Base-by-base conservation (phyloP, 2,329 filamentous ascomycete genomes). In the Dothideomycetes sp. region DNA sequence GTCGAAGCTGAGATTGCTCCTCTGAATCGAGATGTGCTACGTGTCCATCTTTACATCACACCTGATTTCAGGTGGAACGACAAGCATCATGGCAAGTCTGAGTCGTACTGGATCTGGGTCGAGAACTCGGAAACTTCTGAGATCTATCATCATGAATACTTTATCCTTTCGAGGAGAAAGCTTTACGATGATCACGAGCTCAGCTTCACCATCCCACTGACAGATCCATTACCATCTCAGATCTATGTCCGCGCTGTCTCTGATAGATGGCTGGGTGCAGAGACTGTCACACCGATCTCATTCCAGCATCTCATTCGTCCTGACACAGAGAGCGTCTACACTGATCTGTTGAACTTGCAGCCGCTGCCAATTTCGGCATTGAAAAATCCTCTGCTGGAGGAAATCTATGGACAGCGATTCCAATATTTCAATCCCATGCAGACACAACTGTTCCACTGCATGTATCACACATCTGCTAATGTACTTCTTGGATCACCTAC, bases 401-500 rank as follows among this genome's bases (percentile, higher is more conserved):
- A 91, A 46, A 74, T 98, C 1, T 98, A 98, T 54, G 79, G 73
- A 0, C 70, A 89, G 57, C 77, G 87, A 22, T 98, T 98, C 61
- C 82, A 91, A 49, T 98, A 82, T 63, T 98, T 98, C 71, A 98
- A 98, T 57, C 91, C 91, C 0, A 96, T 98, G 93, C 91, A 98
- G 62, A 96, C 91, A 0, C 91, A 98, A 56, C 86, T 98, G 37
- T 98, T 98, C 64, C 91, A 98, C 55, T 89, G 86, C 11, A 74
- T 98, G 23, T 98, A 98, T 51, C 82, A 96, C 58, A 95, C 91
- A 0, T 64, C 83, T 6, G 82, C 84, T 32, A 98, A 98, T 56
- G 88, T 98, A 4, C 73, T 98, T 3, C 74, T 98, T 7, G 91
- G 93, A 6, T 96, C 91, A 2, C 93, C 91, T 0, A 98, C 93